Evolutionary conservation across 2,329 filamentous ascomycete genomes (phyloP), one percentile per base, ranked within the genome.

Genomic region (Geosmithia putterillii): DNA sequence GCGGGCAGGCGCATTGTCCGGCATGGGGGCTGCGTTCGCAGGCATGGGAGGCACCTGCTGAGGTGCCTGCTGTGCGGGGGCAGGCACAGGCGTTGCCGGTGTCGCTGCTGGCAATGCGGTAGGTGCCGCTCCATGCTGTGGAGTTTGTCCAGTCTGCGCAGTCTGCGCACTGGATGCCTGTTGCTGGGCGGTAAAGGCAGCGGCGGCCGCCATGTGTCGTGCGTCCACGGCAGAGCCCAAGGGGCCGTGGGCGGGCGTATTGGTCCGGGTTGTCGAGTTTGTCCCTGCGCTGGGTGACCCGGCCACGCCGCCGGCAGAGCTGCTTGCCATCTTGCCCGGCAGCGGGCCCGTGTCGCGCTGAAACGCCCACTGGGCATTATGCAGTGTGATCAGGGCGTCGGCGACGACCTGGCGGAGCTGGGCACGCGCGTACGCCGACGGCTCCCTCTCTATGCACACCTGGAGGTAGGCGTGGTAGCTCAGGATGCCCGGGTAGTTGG

Each of bases 1-100:
- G 20, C 92, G 65, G 7, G 71, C 67, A 10, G 70, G 66, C 44
- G 66, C 69, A 25, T 65, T 62, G 48, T 76, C 72, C 7, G 61
- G 32, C 25, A 32, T 32, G 28, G 28, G 28, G 15, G 10, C 28
- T 12, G 28, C 28, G 10, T 32, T 32, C 14, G 20, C 14, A 7
- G 41, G 21, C 19, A 41, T 25, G 22, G 21, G 39, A 3, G 28
- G 28, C 4, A 12, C 39, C 28, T 41, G 39, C 12, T 22, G 19
- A 18, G 22, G 19, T 18, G 19, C 6, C 10, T 21, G 20, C 35
- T 43, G 42, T 15, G 35, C 42, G 2, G 41, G n/a, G 8, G n/a
- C n/a, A n/a, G 38, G 42, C n/a, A 17, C 32, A 15, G 14, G 17
- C 19, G 20, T 25, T 20, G 19, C 34, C n/a, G n/a, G n/a, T 12